phyloP scores from a whole-genome alignment of 176 grass and related monocot species.

The Typha latifolia region DNA sequence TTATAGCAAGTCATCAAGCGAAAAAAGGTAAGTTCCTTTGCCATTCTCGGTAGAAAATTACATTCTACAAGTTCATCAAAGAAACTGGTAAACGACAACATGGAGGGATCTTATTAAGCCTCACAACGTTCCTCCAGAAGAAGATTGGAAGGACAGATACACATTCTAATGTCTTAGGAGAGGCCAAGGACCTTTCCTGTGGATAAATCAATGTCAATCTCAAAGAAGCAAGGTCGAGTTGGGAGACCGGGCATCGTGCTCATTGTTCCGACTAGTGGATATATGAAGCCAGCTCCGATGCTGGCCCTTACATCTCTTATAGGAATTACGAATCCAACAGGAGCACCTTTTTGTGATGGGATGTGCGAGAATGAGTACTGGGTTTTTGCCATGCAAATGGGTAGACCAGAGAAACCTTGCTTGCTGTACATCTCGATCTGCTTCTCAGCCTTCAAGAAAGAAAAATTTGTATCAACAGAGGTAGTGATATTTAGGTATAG shows the following conservation, averaged over 20 bases:
- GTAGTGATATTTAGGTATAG: too few relatives aligned
- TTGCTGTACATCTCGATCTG: conserved; percentile 92
- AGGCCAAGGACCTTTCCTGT: conserved; percentile 69
- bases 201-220: conserved; percentile 69
- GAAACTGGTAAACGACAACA: too few relatives aligned
- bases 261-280: conserved; percentile 86
- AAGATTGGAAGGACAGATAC: background rate
- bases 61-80: too few relatives aligned
- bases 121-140: too few relatives aligned
- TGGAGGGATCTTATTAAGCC: too few relatives aligned
- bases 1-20: too few relatives aligned
- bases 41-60: too few relatives aligned
- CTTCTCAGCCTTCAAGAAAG: conserved; percentile 56
- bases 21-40: too few relatives aligned
- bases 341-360: conserved; percentile 67
- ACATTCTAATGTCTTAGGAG: conserved; percentile 29
- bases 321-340: conserved; percentile 50
- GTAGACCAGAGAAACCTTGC: conserved; percentile 86
- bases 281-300: conserved; percentile 91
- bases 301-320: conserved; percentile 89
- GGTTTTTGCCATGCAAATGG: conserved; percentile 97
- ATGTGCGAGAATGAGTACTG: conserved; percentile 94
- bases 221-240: conserved; percentile 87
- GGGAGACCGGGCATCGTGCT: conserved; percentile 96
- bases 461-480: conserved; percentile 9